phyloP scores from a whole-genome alignment of 306 rosid species.

The Cicer judaicum region DNA sequence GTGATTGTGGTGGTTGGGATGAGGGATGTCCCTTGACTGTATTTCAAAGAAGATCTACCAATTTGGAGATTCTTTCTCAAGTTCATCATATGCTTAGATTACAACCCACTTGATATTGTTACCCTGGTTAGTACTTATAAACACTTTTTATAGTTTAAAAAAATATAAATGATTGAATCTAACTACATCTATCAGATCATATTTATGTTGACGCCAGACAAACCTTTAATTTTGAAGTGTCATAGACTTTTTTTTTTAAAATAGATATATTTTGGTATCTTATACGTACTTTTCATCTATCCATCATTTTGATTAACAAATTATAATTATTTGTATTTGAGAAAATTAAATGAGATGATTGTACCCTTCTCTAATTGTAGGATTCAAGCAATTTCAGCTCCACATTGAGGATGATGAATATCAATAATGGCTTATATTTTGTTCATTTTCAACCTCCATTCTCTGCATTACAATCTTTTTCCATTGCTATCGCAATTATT shows the following conservation, averaged over 20 bases:
- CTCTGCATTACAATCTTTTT: conserved; percentile 78
- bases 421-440: conserved; percentile 68
- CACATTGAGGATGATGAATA: conserved; percentile 75
- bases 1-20: conserved; percentile 99
- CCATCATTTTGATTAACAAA: conserved; percentile 17
- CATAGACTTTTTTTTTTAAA: neutral
- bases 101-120: conserved; percentile 63
- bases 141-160: too few species aligned
- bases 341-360: conserved; percentile 10
- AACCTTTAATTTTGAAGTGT: too few species aligned
- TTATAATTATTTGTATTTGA: neutral
- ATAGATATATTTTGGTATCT: neutral
- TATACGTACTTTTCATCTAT: neutral
- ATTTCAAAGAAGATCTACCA: conserved; percentile 55
- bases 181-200: too few species aligned
- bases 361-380: conserved; percentile 42
- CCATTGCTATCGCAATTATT: conserved; percentile 80
- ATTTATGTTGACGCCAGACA: too few species aligned
- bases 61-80: conserved; percentile 44
- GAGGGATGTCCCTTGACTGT: conserved; percentile 87
- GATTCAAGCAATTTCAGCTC: conserved; percentile 54
- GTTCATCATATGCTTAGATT: conserved; percentile 52
- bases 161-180: too few species aligned
- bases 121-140: conserved; percentile 49
- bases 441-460: conserved; percentile 68